These are phyloP conservation scores for Pichia manshurica DNA, from an alignment of 805 yeast species.

Conservation along the genomic window DNA sequence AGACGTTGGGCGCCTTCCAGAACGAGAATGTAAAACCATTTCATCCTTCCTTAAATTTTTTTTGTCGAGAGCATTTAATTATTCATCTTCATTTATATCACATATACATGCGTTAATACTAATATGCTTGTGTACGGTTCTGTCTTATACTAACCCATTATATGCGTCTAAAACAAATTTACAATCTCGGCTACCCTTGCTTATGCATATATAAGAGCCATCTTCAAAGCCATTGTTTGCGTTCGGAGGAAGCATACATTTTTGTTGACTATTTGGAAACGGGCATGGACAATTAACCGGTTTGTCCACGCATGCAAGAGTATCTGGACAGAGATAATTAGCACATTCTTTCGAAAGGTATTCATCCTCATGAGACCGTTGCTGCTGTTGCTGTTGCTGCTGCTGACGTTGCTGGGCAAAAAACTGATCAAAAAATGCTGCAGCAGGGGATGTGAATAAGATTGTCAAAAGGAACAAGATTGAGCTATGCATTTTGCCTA, in stretches of 20 bases:
- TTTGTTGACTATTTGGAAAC: slow-evolving; percentile 76
- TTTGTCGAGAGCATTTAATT: too few species aligned
- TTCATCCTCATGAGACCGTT: slow-evolving; percentile 32
- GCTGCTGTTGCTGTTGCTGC: slow-evolving; percentile 28
- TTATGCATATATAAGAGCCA: slow-evolving; percentile 66
- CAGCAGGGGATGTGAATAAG: slow-evolving; percentile 1
- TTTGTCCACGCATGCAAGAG: slow-evolving; percentile 65
- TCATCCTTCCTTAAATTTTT: neutral
- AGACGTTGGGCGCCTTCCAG: slow-evolving; percentile 83
- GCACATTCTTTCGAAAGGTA: slow-evolving; percentile 38
- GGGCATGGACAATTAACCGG: slow-evolving; percentile 85
- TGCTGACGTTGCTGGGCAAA: slow-evolving; percentile 20
- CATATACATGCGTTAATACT: slow-evolving; percentile 8
- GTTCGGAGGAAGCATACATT: slow-evolving; percentile 60
- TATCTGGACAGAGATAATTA: slow-evolving; percentile 75
- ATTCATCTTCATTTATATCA: neutral
- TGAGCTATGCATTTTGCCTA: neutral
- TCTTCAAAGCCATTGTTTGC: slow-evolving; percentile 16
- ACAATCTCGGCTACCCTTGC: slow-evolving; percentile 76
- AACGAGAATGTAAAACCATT: slow-evolving; percentile 58
- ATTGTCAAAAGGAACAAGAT: neutral
- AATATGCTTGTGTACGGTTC: too few species aligned
- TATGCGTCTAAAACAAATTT: slow-evolving; percentile 77
- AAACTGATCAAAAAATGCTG: slow-evolving; percentile 23
- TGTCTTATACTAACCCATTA: slow-evolving; percentile 51